These are phyloP conservation scores for Agaricus blazei DNA, from an alignment of 768 basidiomycete species.

Conservation along the genomic window DNA sequence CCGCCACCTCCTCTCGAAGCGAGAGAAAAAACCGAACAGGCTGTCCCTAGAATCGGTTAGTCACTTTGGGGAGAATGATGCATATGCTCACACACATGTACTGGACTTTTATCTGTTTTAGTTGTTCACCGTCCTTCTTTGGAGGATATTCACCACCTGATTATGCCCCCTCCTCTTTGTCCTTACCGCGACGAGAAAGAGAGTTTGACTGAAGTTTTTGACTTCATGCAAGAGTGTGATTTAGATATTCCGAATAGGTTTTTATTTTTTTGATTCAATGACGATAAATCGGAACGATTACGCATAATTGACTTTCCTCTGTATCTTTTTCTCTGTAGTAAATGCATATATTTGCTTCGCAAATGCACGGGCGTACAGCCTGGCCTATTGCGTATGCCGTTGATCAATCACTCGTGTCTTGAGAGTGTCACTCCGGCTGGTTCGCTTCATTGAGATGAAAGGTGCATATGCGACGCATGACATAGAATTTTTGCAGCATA, in stretches of 20 bases:
- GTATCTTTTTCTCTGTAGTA: no score
- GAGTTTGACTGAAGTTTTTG: background rate
- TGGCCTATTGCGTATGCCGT: no score
- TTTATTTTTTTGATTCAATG: no score
- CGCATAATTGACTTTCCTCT: no score
- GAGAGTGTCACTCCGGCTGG: background rate
- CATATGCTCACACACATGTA: no score
- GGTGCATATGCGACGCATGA: slow-evolving; percentile 17
- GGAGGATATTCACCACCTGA: background rate
- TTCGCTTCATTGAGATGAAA: background rate
- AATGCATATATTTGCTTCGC: no score
- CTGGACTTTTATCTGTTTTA: no score
- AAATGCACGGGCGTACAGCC: no score
- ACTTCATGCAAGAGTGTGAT: background rate
- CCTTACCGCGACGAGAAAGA: background rate
- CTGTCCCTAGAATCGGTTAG: no score
- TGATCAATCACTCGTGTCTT: background rate
- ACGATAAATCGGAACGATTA: background rate
- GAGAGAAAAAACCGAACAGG: no score
- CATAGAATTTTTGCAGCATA: slow-evolving; percentile 20
- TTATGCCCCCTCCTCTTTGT: background rate
- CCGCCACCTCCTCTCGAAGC: no score
- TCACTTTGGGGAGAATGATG: no score
- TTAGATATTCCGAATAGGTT: background rate
- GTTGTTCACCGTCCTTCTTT: background rate